These are phyloP conservation scores for Cutaneotrichosporon dermatis DNA, from an alignment of 1,284 basidiomycete species.

Conservation along the genomic window DNA sequence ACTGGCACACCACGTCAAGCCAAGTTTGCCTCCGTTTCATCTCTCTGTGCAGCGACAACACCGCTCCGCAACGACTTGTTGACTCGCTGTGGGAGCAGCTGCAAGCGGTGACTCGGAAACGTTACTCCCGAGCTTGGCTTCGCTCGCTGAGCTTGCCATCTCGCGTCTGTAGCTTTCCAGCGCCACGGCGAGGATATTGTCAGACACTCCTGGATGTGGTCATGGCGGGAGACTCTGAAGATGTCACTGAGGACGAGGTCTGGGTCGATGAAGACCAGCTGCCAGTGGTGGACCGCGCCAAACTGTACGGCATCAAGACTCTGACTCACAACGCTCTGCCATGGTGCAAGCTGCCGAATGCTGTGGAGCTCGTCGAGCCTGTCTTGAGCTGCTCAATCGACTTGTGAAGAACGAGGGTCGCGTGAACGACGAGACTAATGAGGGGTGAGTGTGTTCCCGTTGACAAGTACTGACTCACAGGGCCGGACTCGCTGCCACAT, in stretches of 20 bases:
- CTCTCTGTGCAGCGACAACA: conserved; percentile 57
- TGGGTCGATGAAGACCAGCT: conserved; percentile 70
- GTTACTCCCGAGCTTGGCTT: conserved; percentile 64
- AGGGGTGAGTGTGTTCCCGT: conserved; percentile 55
- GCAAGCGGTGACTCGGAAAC: conserved; percentile 54
- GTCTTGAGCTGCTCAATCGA: conserved; percentile 69
- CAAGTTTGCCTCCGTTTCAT: conserved; percentile 84
- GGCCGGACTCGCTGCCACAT: conserved; percentile 50
- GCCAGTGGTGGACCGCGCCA: conserved; percentile 54
- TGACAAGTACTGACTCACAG: conserved; percentile 15
- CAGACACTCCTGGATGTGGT: conserved; percentile 67
- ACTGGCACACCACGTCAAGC: conserved; percentile 65
- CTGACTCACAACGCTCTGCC: conserved; percentile 72
- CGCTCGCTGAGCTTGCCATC: conserved; percentile 69
- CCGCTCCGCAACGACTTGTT: conserved; percentile 58
- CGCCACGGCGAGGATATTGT: conserved; percentile 69
- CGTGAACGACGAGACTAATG: conserved; percentile 56
- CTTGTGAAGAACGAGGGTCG: conserved; percentile 65
- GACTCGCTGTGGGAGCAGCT: conserved; percentile 55
- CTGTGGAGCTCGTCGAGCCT: conserved; percentile 64
- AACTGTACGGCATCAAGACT: conserved; percentile 70
- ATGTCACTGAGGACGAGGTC: conserved; percentile 49
- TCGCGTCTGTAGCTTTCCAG: conserved; percentile 69
- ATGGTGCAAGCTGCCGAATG: conserved; percentile 59
- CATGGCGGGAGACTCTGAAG: conserved; percentile 55